phyloP scores from a whole-genome alignment of 495 filamentous ascomycete species.

The Amorphotheca resinae region DNA sequence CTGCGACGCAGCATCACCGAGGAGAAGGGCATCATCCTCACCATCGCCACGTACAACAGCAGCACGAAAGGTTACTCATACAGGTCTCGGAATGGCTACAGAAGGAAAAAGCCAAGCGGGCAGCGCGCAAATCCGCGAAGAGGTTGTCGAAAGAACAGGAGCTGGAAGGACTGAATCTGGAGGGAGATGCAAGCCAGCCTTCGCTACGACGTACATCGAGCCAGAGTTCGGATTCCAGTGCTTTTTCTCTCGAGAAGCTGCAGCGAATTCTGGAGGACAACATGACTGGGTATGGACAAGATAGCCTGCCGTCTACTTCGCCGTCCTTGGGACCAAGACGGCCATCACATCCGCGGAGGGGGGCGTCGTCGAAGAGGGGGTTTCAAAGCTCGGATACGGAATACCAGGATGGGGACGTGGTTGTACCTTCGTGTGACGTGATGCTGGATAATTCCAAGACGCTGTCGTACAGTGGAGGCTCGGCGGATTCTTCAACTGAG shows the following conservation, averaged over 20 bases:
- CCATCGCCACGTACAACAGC: conserved; percentile 27
- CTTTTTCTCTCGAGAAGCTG: conserved; percentile 51
- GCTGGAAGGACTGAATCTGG: not conserved
- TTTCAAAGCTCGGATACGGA: conserved; percentile 68
- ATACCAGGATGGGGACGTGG: conserved; percentile 53
- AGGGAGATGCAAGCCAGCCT: not conserved
- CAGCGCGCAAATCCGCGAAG: conserved; percentile 16
- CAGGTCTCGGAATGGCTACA: conserved; percentile 74
- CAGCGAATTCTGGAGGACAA: conserved; percentile 58
- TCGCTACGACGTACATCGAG: conserved; percentile 19
- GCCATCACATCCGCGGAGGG: conserved; percentile 16
- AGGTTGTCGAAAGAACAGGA: conserved; percentile 1
- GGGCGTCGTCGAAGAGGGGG: conserved; percentile 9
- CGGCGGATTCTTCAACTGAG: conserved; percentile 27
- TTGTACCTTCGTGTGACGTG: conserved; percentile 67
- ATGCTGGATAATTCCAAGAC: conserved; percentile 82
- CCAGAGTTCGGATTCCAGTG: conserved; percentile 44
- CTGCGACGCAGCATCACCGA: conserved; percentile 1
- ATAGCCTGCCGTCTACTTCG: conserved; percentile 19
- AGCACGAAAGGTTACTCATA: conserved; percentile 44
- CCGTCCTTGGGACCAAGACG: conserved; percentile 26
- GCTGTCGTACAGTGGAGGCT: conserved; percentile 55
- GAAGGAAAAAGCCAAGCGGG: conserved; percentile 51
- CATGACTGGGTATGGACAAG: conserved; percentile 31
- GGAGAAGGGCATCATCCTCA: conserved; percentile 13